These are phyloP conservation scores for Fusarium sp. DNA, from an alignment of 2,329 filamentous ascomycete genomes.

Conservation along the genomic window DNA sequence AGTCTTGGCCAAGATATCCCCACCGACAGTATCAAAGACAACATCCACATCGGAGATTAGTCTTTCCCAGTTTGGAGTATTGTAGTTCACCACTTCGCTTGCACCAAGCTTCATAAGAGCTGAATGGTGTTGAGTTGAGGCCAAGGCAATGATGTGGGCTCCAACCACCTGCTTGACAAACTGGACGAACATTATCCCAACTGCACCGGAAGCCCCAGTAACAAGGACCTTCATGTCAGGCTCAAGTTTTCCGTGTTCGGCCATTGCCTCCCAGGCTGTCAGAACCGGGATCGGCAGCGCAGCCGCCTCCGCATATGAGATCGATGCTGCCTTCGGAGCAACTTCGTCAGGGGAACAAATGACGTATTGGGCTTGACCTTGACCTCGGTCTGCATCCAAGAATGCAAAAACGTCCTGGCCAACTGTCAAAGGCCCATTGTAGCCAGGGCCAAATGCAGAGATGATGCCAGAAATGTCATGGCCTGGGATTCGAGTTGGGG, in stretches of 20 bases:
- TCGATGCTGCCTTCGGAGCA: not conserved
- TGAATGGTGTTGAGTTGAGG: constrained; percentile 34
- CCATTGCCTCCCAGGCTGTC: constrained; percentile 21
- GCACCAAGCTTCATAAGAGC: constrained; percentile 38
- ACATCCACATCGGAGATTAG: not conserved
- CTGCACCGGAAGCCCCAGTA: constrained; percentile 14
- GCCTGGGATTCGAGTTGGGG: constrained; percentile 46
- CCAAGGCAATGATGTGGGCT: constrained; percentile 45
- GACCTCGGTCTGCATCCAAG: not conserved
- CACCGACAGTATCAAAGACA: constrained; percentile 21
- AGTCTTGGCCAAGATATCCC: constrained; percentile 34
- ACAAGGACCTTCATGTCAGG: not conserved
- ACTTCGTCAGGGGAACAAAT: not conserved
- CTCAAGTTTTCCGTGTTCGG: not conserved
- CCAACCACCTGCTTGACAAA: constrained; percentile 36
- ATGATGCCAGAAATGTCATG: constrained; percentile 52
- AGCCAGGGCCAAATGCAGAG: constrained; percentile 29
- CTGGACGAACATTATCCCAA: constrained; percentile 45
- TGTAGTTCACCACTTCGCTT: constrained; percentile 44
- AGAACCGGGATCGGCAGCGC: constrained; percentile 13
- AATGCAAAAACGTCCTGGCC: constrained; percentile 4
- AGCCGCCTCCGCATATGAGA: constrained; percentile 11
- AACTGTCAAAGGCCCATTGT: not conserved
- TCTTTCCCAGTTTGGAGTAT: constrained; percentile 34
- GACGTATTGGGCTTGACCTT: constrained; percentile 14